A percentile compares a stretch with the other conserved stretches of the same genome.
These are phyloP conservation scores for Hypoxylon fragiforme DNA, from an alignment of 495 filamentous ascomycete genomes.

Conservation along the genomic window DNA sequence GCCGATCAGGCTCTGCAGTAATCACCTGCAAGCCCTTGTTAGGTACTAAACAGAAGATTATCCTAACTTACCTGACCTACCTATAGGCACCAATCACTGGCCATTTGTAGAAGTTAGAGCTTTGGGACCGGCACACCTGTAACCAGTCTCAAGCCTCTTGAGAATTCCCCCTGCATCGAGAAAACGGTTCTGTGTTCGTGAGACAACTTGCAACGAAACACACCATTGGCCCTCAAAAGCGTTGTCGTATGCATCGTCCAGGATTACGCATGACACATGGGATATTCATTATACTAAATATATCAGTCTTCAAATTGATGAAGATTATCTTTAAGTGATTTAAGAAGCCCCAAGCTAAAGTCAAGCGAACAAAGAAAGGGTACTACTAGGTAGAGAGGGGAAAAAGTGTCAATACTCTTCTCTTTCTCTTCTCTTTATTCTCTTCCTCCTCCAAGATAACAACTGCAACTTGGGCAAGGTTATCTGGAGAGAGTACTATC, in stretches of 20 bases:
- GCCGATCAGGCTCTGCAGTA: slow-evolving; percentile 6
- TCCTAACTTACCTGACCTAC: too few relatives aligned
- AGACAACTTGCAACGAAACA: slow-evolving; percentile 24
- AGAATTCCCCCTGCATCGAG: slow-evolving; percentile 7
- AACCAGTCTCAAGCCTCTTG: not conserved
- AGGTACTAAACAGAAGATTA: too few relatives aligned
- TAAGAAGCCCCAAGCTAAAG: not conserved
- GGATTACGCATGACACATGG: slow-evolving; percentile 19
- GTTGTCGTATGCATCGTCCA: slow-evolving; percentile 19
- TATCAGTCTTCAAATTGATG: slow-evolving; percentile 13
- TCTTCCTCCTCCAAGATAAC: not conserved
- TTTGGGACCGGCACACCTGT: too few relatives aligned
- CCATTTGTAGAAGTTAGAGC: too few relatives aligned
- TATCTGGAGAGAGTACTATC: slow-evolving; percentile 7
- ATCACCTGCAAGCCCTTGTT: too few relatives aligned
- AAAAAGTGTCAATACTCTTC: not conserved
- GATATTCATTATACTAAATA: slow-evolving; percentile 7
- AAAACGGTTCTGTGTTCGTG: slow-evolving; percentile 3
- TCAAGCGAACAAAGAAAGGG: slow-evolving; percentile 24
- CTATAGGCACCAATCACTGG: too few relatives aligned
- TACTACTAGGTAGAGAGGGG: slow-evolving; percentile 8
- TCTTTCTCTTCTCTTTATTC: slow-evolving; percentile 7
- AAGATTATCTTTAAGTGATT: slow-evolving; percentile 8
- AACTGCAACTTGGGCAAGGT: slow-evolving; percentile 2
- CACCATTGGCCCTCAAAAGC: slow-evolving; percentile 17